These are phyloP conservation scores for Aspergillus olivimuriae DNA, from an alignment of 495 filamentous ascomycete genomes.

Conservation along the genomic window DNA sequence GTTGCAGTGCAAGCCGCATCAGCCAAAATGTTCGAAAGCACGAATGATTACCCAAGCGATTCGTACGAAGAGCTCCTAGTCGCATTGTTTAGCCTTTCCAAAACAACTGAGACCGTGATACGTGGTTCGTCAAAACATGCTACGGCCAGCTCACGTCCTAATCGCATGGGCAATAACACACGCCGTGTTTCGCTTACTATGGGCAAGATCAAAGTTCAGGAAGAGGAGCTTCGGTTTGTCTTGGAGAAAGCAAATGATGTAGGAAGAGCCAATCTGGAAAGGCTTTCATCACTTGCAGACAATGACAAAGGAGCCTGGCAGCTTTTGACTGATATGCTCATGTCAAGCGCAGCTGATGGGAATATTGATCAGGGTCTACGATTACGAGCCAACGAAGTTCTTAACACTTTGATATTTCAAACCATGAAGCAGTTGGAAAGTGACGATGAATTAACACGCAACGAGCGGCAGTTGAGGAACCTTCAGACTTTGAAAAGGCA, in stretches of 20 bases:
- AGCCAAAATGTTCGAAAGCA: conserved; percentile 81
- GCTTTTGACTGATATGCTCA: conserved; percentile 61
- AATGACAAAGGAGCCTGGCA: conserved; percentile 67
- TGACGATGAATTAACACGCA: conserved; percentile 25
- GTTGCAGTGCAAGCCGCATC: conserved; percentile 86
- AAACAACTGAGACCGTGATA: conserved; percentile 24
- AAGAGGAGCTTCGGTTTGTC: conserved; percentile 57
- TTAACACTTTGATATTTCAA: conserved; percentile 63
- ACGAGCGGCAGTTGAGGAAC: conserved; percentile 60
- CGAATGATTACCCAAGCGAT: conserved; percentile 74
- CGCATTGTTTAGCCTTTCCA: conserved; percentile 62
- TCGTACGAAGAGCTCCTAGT: conserved; percentile 72
- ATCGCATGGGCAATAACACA: conserved; percentile 48
- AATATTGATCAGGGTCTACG: conserved; percentile 54
- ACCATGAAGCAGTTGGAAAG: conserved; percentile 32
- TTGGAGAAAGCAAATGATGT: conserved; percentile 76
- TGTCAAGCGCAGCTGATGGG: conserved; percentile 52
- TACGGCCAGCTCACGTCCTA: conserved; percentile 23
- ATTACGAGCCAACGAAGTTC: conserved; percentile 62
- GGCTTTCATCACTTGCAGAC: conserved; percentile 56
- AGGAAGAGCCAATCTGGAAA: conserved; percentile 68
- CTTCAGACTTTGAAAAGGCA: conserved; percentile 60
- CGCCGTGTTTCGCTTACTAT: conserved; percentile 49
- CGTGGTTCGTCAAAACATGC: conserved; percentile 11
- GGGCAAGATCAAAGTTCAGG: conserved; percentile 38